A percentile compares a stretch with the other conserved stretches of the same genome.
These are phyloP conservation scores for Eugenia klotzschiana DNA, from an alignment of 441 rosid genomes.

Conservation along the genomic window DNA sequence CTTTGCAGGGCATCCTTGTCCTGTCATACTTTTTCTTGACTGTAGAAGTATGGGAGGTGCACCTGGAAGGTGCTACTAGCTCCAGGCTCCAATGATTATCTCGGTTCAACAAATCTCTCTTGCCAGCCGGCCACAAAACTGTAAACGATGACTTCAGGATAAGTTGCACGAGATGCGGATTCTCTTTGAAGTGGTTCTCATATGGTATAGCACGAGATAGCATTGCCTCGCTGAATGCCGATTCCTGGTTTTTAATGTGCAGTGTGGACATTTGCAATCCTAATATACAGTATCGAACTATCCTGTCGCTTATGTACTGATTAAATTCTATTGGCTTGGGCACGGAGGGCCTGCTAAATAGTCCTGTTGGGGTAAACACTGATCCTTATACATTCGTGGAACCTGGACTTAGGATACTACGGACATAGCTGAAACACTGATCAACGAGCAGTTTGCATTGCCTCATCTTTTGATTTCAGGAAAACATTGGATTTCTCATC, in stretches of 20 bases:
- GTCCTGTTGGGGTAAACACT: neutral
- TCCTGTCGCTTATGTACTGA: neutral
- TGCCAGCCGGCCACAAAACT: neutral
- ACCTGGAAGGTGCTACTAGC: neutral
- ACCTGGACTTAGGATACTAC: neutral
- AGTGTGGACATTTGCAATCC: neutral
- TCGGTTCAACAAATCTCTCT: neutral
- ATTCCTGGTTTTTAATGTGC: neutral
- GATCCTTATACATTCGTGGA: neutral
- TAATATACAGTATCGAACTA: neutral
- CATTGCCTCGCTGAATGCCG: neutral
- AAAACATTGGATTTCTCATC: too few species aligned
- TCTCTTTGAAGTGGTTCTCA: neutral
- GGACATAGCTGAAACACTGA: neutral
- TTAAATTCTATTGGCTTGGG: neutral
- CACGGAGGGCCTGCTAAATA: neutral
- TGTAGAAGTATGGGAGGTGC: neutral
- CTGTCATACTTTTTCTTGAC: neutral
- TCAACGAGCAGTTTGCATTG: neutral
- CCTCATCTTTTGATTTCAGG: neutral
- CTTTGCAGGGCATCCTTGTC: neutral
- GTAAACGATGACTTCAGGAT: neutral
- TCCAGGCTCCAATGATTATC: neutral
- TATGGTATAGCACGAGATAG: neutral
- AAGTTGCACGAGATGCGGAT: neutral